phyloP scores from a whole-genome alignment of 805 yeast genomes.

The Starmerella scarabaei region DNA sequence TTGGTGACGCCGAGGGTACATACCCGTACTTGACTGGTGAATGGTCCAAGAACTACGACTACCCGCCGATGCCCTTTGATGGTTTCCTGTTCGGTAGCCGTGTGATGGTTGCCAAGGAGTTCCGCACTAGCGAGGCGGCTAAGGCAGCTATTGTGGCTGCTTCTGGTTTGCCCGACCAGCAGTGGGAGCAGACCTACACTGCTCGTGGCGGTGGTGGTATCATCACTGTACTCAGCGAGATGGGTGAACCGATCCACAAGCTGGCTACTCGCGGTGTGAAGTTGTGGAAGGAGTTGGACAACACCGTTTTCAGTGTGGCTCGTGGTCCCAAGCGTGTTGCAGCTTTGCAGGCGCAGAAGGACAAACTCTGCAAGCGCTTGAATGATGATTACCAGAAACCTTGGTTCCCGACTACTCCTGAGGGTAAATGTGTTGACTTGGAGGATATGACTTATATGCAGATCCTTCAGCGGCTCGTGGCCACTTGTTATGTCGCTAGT shows the following conservation, averaged over 20 bases:
- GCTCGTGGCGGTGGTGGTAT: slow-evolving; percentile 88
- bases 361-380: slow-evolving; percentile 68
- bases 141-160: slow-evolving; percentile 83
- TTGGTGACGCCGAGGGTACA: slow-evolving; percentile 93
- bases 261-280: slow-evolving; percentile 95
- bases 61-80: slow-evolving; percentile 98
- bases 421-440: slow-evolving; percentile 78
- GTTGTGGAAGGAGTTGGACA: slow-evolving; percentile 96
- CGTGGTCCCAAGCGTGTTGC: slow-evolving; percentile 68
- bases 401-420: slow-evolving; percentile 77
- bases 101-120: slow-evolving; percentile 95
- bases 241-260: slow-evolving; percentile 99
- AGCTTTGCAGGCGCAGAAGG: slow-evolving; percentile 70
- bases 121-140: slow-evolving; percentile 85
- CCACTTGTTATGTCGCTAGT: slow-evolving; percentile 70
- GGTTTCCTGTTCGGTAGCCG: slow-evolving; percentile 94
- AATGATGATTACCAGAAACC: slow-evolving; percentile 96
- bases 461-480: slow-evolving; percentile 75
- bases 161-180: slow-evolving; percentile 72
- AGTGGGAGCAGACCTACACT: slow-evolving; percentile 93
- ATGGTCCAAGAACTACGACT: slow-evolving; percentile 78
- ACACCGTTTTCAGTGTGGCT: slow-evolving; percentile 81
- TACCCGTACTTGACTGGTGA: slow-evolving; percentile 95
- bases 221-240: slow-evolving; percentile 90
- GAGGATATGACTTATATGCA: slow-evolving; percentile 93